Base-by-base conservation (phyloP, 108 stramenopile species). In the Fistulifera pelliculosa region DNA sequence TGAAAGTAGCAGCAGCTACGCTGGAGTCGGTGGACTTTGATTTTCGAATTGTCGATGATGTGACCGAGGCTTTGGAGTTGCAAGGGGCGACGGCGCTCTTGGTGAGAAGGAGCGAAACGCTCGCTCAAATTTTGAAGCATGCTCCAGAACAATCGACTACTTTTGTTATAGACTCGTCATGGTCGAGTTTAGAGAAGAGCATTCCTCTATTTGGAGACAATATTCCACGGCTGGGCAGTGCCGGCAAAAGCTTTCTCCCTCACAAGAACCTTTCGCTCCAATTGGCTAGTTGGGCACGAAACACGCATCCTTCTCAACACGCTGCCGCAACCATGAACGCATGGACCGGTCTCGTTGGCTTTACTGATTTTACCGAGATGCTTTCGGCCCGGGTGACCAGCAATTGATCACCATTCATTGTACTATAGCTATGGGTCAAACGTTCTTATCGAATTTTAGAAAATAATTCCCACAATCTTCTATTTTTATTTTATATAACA, bases 301-400 rank as follows among this genome's bases (percentile, higher is more conserved):
- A 27, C 6, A 27, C 24, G 2, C 42, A 57, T 15, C 41, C 42
- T 2, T 21, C 19, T 43, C 38, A 21, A 2, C 18, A 40, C 16
- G 17, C 41, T 2, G 35, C 41, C 18, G 56, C 56, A 22, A 57
- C 41, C 2, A 57, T 57, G 56, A 57, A 57, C 24, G 56, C 56
- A 21, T 57, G 56, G 56, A 57, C 56, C 22, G 31, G 31, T 35
- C 6, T 35, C 8, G 31, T 35, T 35, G 31, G 31, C 3, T 35
- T 6, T 35, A 35, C 31, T 6, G 31, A 35, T 35, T 35, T 35
- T 35, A 35, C 8, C 31, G 31, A 35, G 31, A 35, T 35, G 31
- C 31, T 35, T 6, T 35, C 31, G 31, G 31, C 31, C 31, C 31
- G 31, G 8, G 31, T 35, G 31, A 35, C 31, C 31, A 35, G 31